Conservation (phyloP, 192 early-diverging fungal species). For the Coemansia sp. region DNA sequence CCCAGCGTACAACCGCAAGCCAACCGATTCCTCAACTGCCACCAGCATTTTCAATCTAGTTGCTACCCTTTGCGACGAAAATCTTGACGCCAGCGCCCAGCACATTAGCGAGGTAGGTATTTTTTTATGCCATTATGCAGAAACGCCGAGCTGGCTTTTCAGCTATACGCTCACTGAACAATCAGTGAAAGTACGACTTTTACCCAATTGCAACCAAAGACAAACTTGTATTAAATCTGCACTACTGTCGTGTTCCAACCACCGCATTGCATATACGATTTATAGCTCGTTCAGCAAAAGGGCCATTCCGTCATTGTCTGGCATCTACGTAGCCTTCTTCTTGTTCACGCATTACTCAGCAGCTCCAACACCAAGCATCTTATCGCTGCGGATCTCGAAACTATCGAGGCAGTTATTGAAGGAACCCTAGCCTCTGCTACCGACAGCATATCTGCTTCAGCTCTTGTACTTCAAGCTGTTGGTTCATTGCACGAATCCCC, state of each 20-base stretch:
- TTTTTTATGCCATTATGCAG: not conserved
- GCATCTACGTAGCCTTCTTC: conserved; percentile 43
- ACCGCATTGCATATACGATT: not conserved
- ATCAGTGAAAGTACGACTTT: too few species aligned
- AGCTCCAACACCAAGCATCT: conserved; percentile 22
- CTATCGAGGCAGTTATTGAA: conserved; percentile 31
- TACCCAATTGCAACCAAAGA: too few species aligned
- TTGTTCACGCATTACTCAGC: conserved; percentile 43
- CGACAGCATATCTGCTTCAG: conserved; percentile 10
- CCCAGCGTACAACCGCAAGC: not conserved
- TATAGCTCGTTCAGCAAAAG: conserved; percentile 38
- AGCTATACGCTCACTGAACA: not conserved
- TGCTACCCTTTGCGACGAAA: conserved; percentile 24
- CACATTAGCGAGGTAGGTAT: conserved; percentile 5
- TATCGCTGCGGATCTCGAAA: conserved; percentile 27
- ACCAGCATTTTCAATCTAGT: conserved; percentile 27
- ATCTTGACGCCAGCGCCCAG: conserved; percentile 30
- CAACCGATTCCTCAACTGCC: conserved; percentile 11
- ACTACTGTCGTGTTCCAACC: not conserved
- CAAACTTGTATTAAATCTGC: not conserved
- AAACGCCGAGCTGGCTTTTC: not conserved
- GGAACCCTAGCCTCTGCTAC: conserved; percentile 29
- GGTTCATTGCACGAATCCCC: not conserved
- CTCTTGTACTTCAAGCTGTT: conserved; percentile 34
- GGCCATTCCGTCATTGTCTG: conserved; percentile 27